Base-by-base conservation (phyloP, 129 eudicot genomes). In the Scalesia atractyloides region DNA sequence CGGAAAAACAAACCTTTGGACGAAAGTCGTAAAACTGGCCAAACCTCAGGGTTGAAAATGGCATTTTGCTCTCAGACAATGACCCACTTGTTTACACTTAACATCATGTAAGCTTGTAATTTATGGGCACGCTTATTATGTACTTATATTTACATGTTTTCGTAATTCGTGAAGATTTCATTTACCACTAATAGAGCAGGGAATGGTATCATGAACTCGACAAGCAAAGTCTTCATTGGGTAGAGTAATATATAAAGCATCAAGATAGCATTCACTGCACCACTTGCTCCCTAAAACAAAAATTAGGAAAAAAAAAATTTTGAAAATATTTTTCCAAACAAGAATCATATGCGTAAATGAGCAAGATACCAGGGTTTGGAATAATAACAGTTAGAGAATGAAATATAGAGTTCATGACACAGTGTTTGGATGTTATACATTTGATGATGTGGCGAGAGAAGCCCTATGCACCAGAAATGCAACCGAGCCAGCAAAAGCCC, bases 241-340 rank as follows among this genome's bases (percentile, higher is more conserved):
- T 62, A 61, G 26, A 92, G 87, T 24, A 24, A 24, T 60, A 86
- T 85, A 65, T 86, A 88, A 43, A 92, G 91, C 76, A 92, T 85
- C 90, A 89, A 74, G 18, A 91, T 78, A 39, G 97, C 97, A 79
- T 86, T 86, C 72, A 86, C 88, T 39, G 97, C 97, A 71, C 96
- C 97, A 57, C 96, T 91, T 69, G 96, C 96, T 41, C 97, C 97
- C 96, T 2, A 30, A 30, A 30, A 30, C 3, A 30, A 30, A 30
- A 3, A 30, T 30, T 30, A 30, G 4, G 0, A 30, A 30, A 2
- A 30, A 30, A 85, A 61, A 36, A 46, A 44, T 26, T 26, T 24
- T 24, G 10, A 61, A 30, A 30, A 12, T 30, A 30, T 30, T 30
- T 2, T 30, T 30, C 34, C 30, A 24, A 9, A 65, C 11, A 66